Base-by-base conservation (phyloP, 2,329 filamentous ascomycete species). In the Parascedosporium putredinis region DNA sequence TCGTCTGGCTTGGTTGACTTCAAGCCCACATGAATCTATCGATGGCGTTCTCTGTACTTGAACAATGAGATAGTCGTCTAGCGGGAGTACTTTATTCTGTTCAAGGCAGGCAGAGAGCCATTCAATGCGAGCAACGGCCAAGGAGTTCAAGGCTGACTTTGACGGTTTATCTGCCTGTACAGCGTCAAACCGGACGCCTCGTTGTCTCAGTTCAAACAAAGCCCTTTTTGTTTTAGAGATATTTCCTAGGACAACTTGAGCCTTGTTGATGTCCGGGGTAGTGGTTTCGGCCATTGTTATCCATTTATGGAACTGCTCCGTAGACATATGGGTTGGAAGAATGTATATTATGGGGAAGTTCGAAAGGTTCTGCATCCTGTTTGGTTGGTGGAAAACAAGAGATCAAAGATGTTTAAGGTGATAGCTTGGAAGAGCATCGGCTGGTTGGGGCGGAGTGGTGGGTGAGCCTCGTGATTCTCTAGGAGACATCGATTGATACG, bases 161-260 rank as follows among this genome's bases (percentile, higher is more conserved):
- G 31, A 5, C n/a, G 12, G 10, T 16, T 20, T 50, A 49, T 14
- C 24, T n/a, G n/a, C n/a, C n/a, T n/a, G n/a, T n/a, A n/a, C n/a
- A n/a, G n/a, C n/a, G n/a, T n/a, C n/a, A n/a, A n/a, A n/a, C n/a
- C n/a, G n/a, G n/a, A n/a, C n/a, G n/a, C n/a, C n/a, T n/a, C 79
- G 75, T 5, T 78, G 75, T 49, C 87, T 75, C 53, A 97, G 69
- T 65, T 97, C 91, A 57, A 94, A 82, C 44, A 78, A 72, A 1
- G 88, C 88, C 16, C 91, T 76, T 57, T 80, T 76, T 55, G 78
- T 82, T 50, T 79, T 83, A 1, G 73, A 73, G 29, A 95, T 74
- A 55, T 82, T 87, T 2, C 86, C 88, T 25, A 97, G 62, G 2
- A 95, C 72, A 3, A 96, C 64, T 4, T 77, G 72, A 1, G 88